phyloP scores from a whole-genome alignment of 1,284 basidiomycete genomes.

The Pascua sp. region DNA sequence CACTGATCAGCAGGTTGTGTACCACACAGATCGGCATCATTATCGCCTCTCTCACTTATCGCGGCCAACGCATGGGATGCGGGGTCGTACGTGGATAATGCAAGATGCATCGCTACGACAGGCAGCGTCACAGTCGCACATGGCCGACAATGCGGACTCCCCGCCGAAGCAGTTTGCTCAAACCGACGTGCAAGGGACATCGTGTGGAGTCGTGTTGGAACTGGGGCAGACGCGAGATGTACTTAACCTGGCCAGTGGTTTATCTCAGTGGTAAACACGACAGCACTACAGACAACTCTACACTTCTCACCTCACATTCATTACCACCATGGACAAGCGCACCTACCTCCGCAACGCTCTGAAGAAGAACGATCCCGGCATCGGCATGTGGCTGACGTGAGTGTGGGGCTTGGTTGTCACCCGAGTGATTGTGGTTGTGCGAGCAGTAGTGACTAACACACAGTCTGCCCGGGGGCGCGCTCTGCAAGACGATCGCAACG shows the following conservation, averaged over 20 bases:
- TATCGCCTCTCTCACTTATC: too few relatives aligned
- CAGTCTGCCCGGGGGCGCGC: constrained; percentile 6
- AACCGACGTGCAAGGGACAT: background rate
- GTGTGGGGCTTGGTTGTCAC: background rate
- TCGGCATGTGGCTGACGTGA: constrained; percentile 16
- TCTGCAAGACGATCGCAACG: constrained; percentile 17
- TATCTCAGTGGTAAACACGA: too few relatives aligned
- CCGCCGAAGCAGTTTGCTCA: background rate
- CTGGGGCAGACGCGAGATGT: background rate
- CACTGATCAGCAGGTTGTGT: too few relatives aligned
- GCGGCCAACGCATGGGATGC: too few relatives aligned
- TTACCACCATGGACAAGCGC: constrained; percentile 10
- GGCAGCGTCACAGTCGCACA: too few relatives aligned
- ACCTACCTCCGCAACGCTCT: constrained; percentile 14
- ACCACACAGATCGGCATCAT: too few relatives aligned
- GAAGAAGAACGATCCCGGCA: constrained; percentile 4
- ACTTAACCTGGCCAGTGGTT: too few relatives aligned
- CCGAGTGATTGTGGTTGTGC: background rate
- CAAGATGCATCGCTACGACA: too few relatives aligned
- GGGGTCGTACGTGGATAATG: too few relatives aligned
- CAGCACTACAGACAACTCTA: too few relatives aligned
- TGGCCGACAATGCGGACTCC: too few relatives aligned
- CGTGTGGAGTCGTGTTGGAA: background rate
- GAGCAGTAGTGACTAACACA: background rate
- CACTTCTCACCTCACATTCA: background rate